Conservation (phyloP, 164 flowering plant species). For the Warburgia ugandensis region DNA sequence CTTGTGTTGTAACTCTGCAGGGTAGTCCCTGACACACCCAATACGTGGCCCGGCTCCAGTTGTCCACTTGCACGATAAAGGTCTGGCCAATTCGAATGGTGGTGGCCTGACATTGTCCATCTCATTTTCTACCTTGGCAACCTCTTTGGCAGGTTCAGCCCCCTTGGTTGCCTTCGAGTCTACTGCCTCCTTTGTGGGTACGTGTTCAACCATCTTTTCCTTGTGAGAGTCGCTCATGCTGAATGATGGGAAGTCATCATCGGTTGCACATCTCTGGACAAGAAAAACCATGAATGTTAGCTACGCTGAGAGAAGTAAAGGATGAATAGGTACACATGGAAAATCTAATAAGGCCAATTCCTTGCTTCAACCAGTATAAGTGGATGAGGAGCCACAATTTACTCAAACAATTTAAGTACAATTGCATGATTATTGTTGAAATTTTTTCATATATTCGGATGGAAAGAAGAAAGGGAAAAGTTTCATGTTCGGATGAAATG, state of each 20-base stretch:
- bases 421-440: no score
- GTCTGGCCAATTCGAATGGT: conserved; percentile 30
- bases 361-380: no score
- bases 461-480: no score
- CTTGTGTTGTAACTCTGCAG: conserved; percentile 47
- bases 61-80: conserved; percentile 68
- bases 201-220: conserved; percentile 7
- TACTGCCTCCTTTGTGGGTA: not conserved
- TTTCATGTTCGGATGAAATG: no score
- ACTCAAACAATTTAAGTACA: no score
- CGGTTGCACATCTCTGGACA: conserved; percentile 58
- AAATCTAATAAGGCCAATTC: no score
- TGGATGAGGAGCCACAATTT: no score
- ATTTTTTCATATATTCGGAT: no score
- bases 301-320: not conserved
- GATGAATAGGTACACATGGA: no score
- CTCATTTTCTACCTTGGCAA: conserved; percentile 3
- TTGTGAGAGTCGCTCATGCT: not conserved
- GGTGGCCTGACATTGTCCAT: conserved; percentile 20
- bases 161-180: not conserved
- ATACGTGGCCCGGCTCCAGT: conserved; percentile 79
- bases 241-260: conserved; percentile 38
- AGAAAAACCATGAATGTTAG: conserved; percentile 12
- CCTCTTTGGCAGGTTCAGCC: not conserved
- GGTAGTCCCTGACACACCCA: conserved; percentile 82